Conservation (phyloP, 1,139 yeast genomes). For the Pichia sp. region DNA sequence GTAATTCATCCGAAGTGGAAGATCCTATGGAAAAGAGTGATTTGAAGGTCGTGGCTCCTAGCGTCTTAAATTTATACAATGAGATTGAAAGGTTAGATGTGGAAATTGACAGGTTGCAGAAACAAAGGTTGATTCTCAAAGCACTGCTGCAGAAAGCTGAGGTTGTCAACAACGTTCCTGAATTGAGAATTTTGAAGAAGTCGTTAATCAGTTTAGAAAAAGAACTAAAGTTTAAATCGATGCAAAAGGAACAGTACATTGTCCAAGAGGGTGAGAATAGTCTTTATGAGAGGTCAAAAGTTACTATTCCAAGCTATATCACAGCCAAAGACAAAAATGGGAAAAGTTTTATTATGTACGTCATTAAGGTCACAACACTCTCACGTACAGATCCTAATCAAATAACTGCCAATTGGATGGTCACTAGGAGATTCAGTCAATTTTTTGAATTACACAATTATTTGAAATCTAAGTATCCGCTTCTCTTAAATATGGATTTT, state of each 20-base stretch:
- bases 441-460: conserved; percentile 70
- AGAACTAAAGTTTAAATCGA: conserved; percentile 67
- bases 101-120: conserved; percentile 58
- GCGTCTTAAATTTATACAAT: conserved; percentile 62
- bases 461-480: conserved; percentile 50
- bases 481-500: conserved; percentile 49
- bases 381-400: conserved; percentile 42
- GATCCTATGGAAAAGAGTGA: conserved; percentile 18
- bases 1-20: neutral
- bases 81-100: conserved; percentile 54
- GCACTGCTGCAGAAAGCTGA: conserved; percentile 78
- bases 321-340: conserved; percentile 48
- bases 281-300: conserved; percentile 64
- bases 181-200: conserved; percentile 61
- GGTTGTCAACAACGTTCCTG: conserved; percentile 68
- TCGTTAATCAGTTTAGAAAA: conserved; percentile 63
- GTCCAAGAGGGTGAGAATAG: conserved; percentile 83
- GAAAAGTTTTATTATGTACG: conserved; percentile 61
- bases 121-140: conserved; percentile 60
- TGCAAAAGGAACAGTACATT: conserved; percentile 73
- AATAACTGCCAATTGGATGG: conserved; percentile 78
- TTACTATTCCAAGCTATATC: conserved; percentile 64
- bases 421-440: conserved; percentile 83
- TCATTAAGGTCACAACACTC: conserved; percentile 68
- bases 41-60: conserved; percentile 56